Base-by-base conservation (phyloP, 2,329 filamentous ascomycete species). In the Sporothrix brasiliensis region DNA sequence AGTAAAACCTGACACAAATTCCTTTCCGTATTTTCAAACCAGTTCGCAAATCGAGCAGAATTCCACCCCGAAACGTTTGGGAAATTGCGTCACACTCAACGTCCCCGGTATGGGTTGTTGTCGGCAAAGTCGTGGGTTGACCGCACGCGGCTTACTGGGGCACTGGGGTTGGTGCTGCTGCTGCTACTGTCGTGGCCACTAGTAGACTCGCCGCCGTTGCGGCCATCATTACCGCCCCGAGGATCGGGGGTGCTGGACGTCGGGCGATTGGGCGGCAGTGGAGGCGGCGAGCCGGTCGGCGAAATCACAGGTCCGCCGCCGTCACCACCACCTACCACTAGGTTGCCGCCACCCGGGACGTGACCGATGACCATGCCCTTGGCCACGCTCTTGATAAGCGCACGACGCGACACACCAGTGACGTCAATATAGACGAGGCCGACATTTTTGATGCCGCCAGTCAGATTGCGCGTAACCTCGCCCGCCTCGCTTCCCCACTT, bases 341-440 rank as follows among this genome's bases (percentile, higher is more conserved):
- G 68, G 24, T 93, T 84, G 74, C 92, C 87, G 2, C 91, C 91
- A 50, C 89, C 90, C 71, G 88, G 87, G 65, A 94, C 92, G 74
- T 89, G 89, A 49, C 92, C 92, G 5, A 96, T 89, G 0, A 96
- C 90, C 95, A 99, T 98, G 53, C 95, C 93, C 83, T 97, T 97
- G 24, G 94, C 95, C 1, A 98, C 95, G 54, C 91, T 92, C 84
- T 97, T 99, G 78, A 99, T 87, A 56, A 99, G 88, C 0, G 95
- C 95, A 72, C 90, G 88, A 54, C 95, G 86, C 69, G 92, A 97
- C 1, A 99, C 95, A 49, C 95, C 95, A 0, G 94, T 91, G 1
- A 96, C 94, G 76, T 99, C 95, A 72, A 99, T 97, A 78, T 99
- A 99, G 44, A 99, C 95, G 39, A 99, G 85, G 6, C 94, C 95